Conservation (phyloP, 805 yeast genomes). For the Yamadazyma olivae region DNA sequence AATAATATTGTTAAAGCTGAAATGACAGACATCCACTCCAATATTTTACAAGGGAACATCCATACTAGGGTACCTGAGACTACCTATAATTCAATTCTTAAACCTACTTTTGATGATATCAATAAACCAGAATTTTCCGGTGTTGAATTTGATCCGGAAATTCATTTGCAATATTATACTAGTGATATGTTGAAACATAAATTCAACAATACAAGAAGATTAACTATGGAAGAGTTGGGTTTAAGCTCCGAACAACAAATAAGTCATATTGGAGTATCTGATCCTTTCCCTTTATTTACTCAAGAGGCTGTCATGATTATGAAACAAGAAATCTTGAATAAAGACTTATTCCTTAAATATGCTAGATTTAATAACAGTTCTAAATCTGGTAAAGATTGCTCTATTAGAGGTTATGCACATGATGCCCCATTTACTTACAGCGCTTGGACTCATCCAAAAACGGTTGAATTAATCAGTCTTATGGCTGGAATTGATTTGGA, state of each 20-base stretch:
- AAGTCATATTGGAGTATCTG: slow-evolving; percentile 53
- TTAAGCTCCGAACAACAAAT: slow-evolving; percentile 44
- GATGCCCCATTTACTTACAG: slow-evolving; percentile 48
- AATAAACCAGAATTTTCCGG: slow-evolving; percentile 1
- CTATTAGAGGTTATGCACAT: slow-evolving; percentile 49
- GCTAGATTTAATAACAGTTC: slow-evolving; percentile 43
- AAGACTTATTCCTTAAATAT: slow-evolving; percentile 43
- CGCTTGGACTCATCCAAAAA: slow-evolving; percentile 61
- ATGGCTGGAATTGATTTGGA: slow-evolving; percentile 61
- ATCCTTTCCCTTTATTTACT: slow-evolving; percentile 60
- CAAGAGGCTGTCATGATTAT: slow-evolving; percentile 57
- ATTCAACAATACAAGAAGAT: slow-evolving; percentile 24
- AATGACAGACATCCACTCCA: not conserved
- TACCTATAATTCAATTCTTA: slow-evolving; percentile 29
- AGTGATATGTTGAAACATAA: slow-evolving; percentile 10
- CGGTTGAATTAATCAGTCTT: slow-evolving; percentile 48
- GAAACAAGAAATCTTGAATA: slow-evolving; percentile 52
- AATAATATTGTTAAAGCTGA: no score
- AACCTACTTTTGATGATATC: slow-evolving; percentile 22
- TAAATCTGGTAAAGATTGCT: slow-evolving; percentile 49
- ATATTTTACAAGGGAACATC: slow-evolving; percentile 1
- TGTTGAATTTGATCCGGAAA: slow-evolving; percentile 29
- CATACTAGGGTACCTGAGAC: slow-evolving; percentile 32
- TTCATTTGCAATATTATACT: slow-evolving; percentile 29
- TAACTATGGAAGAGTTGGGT: slow-evolving; percentile 50